These are phyloP conservation scores for Ichthyophthirius multifiliis DNA, from an alignment of 169 alveolate genomes.

Conservation along the genomic window DNA sequence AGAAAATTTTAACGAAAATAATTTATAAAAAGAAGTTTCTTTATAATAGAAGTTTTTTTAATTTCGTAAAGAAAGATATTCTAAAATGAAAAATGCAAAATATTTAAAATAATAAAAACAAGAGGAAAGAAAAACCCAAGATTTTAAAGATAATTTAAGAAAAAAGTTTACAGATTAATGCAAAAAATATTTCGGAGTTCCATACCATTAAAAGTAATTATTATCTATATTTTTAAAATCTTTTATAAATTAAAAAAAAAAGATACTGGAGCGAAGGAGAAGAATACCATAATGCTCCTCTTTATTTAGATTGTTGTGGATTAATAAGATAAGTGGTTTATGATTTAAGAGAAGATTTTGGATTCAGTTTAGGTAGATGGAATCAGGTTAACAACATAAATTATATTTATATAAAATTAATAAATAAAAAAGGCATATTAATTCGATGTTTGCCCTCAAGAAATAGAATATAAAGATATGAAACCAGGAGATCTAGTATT, in stretches of 20 bases:
- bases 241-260: background rate
- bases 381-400: slow-evolving; percentile 55
- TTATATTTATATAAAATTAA: background rate
- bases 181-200: slow-evolving; percentile 64
- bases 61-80: background rate
- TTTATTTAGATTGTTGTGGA: slow-evolving; percentile 77
- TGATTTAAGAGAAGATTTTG: slow-evolving; percentile 71
- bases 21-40: background rate
- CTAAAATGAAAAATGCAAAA: background rate
- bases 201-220: slow-evolving; percentile 63
- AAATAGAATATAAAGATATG: slow-evolving; percentile 59
- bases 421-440: slow-evolving; percentile 35
- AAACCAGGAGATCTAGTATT: slow-evolving; percentile 73
- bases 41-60: background rate
- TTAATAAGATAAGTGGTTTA: slow-evolving; percentile 59
- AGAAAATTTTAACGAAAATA: background rate
- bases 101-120: background rate
- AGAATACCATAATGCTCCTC: slow-evolving; percentile 35
- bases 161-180: slow-evolving; percentile 61
- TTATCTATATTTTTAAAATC: background rate
- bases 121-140: slow-evolving; percentile 5
- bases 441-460: slow-evolving; percentile 64
- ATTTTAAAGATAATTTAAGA: slow-evolving; percentile 30
- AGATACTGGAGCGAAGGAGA: slow-evolving; percentile 22
- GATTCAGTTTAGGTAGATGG: slow-evolving; percentile 73